A percentile compares a stretch with the other conserved stretches of the same genome.
Conservation (phyloP, 2,329 filamentous ascomycete species). For the Aspergillus sp. region DNA sequence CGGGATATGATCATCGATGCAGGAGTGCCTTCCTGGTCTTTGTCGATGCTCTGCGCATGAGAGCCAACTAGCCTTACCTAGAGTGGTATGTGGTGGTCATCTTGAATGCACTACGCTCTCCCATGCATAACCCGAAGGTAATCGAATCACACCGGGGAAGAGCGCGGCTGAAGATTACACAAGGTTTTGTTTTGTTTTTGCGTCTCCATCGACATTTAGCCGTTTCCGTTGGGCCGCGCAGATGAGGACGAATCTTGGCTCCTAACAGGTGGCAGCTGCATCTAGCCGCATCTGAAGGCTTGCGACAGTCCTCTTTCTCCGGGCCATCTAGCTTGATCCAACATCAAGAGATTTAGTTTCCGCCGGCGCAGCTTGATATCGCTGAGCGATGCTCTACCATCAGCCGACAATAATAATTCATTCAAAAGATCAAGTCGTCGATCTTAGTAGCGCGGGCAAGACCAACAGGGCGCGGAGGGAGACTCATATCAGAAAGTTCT, state of each 20-base stretch:
- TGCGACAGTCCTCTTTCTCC: constrained; percentile 14
- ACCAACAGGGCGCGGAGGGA: constrained; percentile 17
- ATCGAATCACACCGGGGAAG: constrained; percentile 21
- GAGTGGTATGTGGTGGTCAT: constrained; percentile 23
- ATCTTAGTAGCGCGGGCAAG: constrained; percentile 10
- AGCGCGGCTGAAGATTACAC: constrained; percentile 27
- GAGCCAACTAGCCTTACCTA: constrained; percentile 31
- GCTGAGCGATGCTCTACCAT: constrained; percentile 10
- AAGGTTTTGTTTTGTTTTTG: background rate
- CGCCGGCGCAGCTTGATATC: background rate
- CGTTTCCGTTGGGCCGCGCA: constrained; percentile 9
- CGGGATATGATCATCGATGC: constrained; percentile 22
- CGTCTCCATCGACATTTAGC: constrained; percentile 7
- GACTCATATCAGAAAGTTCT: constrained; percentile 9
- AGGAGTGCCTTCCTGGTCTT: constrained; percentile 19
- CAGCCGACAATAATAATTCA: constrained; percentile 4
- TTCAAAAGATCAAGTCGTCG: constrained; percentile 9
- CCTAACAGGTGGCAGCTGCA: constrained; percentile 28
- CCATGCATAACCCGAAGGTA: constrained; percentile 23
- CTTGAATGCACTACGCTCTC: constrained; percentile 27
- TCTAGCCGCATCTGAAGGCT: constrained; percentile 25
- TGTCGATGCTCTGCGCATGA: constrained; percentile 21
- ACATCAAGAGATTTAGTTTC: background rate
- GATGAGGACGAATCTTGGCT: constrained; percentile 25
- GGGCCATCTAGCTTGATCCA: background rate